A percentile compares a stretch with the other conserved stretches of the same genome.
Conservation (phyloP, 495 filamentous ascomycete genomes). For the Parathielavia hyrcaniae region DNA sequence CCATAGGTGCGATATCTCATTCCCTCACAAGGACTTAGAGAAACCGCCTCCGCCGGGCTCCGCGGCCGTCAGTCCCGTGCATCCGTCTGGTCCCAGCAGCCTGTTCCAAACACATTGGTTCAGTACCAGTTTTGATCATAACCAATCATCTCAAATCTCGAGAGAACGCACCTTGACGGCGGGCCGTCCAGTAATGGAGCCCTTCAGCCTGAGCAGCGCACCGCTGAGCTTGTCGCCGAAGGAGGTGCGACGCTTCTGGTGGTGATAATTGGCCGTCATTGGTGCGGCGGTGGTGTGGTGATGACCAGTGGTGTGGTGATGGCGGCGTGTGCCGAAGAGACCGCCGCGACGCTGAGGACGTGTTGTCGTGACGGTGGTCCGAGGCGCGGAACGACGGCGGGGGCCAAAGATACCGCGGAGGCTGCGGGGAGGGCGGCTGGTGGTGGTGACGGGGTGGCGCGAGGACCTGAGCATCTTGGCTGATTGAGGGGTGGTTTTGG, state of each 20-base stretch:
- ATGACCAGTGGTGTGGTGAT: background rate
- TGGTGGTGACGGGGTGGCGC: background rate
- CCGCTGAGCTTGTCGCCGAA: slow-evolving; percentile 66
- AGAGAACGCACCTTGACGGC: slow-evolving; percentile 52
- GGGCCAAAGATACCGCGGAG: slow-evolving; percentile 2
- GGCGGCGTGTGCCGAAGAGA: slow-evolving; percentile 10
- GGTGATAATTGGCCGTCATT: slow-evolving; percentile 36
- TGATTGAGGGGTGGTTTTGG: too few relatives aligned
- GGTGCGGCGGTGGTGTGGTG: slow-evolving; percentile 18
- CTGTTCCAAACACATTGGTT: slow-evolving; percentile 38
- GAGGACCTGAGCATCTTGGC: too few relatives aligned
- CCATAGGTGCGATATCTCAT: background rate
- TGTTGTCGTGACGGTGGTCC: background rate
- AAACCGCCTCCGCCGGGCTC: slow-evolving; percentile 20
- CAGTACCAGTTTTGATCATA: too few relatives aligned
- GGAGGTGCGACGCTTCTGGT: slow-evolving; percentile 51
- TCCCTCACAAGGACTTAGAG: slow-evolving; percentile 1
- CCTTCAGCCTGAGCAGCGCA: slow-evolving; percentile 60
- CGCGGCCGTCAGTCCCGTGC: slow-evolving; percentile 64
- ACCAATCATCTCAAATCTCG: too few relatives aligned
- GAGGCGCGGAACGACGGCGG: background rate
- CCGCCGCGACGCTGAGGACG: slow-evolving; percentile 8
- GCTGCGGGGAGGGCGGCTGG: background rate
- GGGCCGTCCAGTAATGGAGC: slow-evolving; percentile 54
- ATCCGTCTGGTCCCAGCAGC: slow-evolving; percentile 66